These are phyloP conservation scores for Potentilla sterilis DNA, from an alignment of 306 rosid genomes.

Conservation along the genomic window DNA sequence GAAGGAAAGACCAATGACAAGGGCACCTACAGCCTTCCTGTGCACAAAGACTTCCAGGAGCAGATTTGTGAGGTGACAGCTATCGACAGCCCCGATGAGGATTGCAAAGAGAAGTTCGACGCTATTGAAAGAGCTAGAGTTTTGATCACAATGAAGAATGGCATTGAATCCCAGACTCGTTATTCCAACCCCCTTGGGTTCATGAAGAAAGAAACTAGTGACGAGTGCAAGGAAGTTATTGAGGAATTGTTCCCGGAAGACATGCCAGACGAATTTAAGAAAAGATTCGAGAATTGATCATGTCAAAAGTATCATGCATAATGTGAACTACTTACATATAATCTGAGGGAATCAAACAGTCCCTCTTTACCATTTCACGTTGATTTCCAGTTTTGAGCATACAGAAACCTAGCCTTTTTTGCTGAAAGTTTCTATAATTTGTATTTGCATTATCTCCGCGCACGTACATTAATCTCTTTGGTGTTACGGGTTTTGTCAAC, in stretches of 20 bases:
- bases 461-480: neutral
- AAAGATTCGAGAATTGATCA: neutral
- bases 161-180: slow-evolving; percentile 21
- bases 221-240: slow-evolving; percentile 16
- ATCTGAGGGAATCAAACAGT: neutral
- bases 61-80: slow-evolving; percentile 32
- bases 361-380: neutral
- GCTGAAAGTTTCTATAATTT: neutral
- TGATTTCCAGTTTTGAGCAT: neutral
- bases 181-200: slow-evolving; percentile 55
- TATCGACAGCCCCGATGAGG: neutral
- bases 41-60: slow-evolving; percentile 40
- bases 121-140: slow-evolving; percentile 20
- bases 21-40: slow-evolving; percentile 23
- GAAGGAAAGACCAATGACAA: slow-evolving; percentile 15
- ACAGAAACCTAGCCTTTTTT: neutral
- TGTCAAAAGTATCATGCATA: neutral
- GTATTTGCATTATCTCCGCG: neutral
- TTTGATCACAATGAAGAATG: slow-evolving; percentile 37
- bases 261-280: neutral
- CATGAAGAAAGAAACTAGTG: slow-evolving; percentile 26
- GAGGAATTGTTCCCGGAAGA: slow-evolving; percentile 34
- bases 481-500: too few relatives aligned
- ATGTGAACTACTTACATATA: neutral
- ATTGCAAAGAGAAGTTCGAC: slow-evolving; percentile 21